A percentile compares a stretch with the other conserved stretches of the same genome.
Conservation (phyloP, 192 early-diverging fungal genomes). For the Geranomyces variabilis region DNA sequence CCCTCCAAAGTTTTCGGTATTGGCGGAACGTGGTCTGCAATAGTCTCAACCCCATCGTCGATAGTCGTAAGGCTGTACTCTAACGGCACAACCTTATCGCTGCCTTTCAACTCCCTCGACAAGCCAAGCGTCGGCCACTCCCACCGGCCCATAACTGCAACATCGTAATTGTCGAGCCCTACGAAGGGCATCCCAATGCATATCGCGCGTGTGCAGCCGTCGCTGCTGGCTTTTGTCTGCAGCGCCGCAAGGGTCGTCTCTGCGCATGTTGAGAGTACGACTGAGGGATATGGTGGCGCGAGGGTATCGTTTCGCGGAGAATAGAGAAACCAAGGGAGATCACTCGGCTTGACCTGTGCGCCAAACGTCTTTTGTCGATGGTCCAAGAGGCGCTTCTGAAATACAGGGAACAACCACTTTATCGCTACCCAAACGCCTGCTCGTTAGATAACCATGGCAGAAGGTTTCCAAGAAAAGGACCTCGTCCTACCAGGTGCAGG, state of each 20-base stretch:
- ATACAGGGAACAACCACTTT: constrained; percentile 39
- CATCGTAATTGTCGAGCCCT: constrained; percentile 16
- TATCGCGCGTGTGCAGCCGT: not conserved
- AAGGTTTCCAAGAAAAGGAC: not conserved
- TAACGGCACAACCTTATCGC: constrained; percentile 3
- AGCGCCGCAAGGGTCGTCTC: constrained; percentile 33
- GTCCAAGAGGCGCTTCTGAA: constrained; percentile 34
- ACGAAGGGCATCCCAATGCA: constrained; percentile 30
- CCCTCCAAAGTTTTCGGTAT: constrained; percentile 8
- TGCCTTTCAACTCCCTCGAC: not conserved
- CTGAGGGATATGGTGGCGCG: constrained; percentile 18
- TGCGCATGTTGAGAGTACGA: constrained; percentile 23
- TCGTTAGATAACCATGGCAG: not conserved
- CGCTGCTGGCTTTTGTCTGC: constrained; percentile 19
- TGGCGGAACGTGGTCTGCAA: not conserved
- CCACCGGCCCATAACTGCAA: constrained; percentile 13
- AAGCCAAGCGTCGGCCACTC: constrained; percentile 32
- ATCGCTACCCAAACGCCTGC: constrained; percentile 6
- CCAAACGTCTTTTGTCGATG: constrained; percentile 10
- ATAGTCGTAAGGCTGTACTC: constrained; percentile 1
- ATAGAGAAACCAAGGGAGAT: constrained; percentile 32
- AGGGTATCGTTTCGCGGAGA: constrained; percentile 26
- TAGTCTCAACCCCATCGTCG: not conserved
- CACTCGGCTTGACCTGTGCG: not conserved
- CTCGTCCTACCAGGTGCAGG: constrained; percentile 17